A percentile compares a stretch with the other conserved stretches of the same genome.
Evolutionary conservation across 495 filamentous ascomycete genomes (phyloP).

Genomic region (Lasiosphaeris hirsuta): DNA sequence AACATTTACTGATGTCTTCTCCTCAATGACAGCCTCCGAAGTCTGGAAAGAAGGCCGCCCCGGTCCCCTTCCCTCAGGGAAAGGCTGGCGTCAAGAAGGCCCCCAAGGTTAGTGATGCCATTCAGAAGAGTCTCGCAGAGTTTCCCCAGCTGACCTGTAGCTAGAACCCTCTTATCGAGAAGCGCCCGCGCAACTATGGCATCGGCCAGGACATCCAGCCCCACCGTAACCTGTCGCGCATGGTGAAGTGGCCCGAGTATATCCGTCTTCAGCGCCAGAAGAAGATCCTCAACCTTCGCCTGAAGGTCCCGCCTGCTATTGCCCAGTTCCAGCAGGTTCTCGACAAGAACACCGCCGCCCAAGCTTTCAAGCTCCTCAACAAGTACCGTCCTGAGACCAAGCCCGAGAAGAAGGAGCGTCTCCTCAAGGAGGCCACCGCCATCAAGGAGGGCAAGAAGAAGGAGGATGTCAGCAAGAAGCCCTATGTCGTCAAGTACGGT

Average conservation of each 20-base stretch:
- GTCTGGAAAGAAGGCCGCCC: slow-evolving; percentile 90
- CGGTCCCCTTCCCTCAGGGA: slow-evolving; percentile 91
- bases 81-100: slow-evolving; percentile 95
- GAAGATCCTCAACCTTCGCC: slow-evolving; percentile 97
- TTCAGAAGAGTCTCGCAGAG: not conserved
- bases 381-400: slow-evolving; percentile 99
- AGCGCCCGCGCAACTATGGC: slow-evolving; percentile 94
- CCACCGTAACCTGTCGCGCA: slow-evolving; percentile 92
- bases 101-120: slow-evolving; percentile 70
- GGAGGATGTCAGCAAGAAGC: slow-evolving; percentile 99
- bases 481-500: slow-evolving; percentile 98
- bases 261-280: slow-evolving; percentile 98
- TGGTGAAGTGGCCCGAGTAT: slow-evolving; percentile 99
- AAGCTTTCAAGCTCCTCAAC: slow-evolving; percentile 96
- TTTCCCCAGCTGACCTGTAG: slow-evolving; percentile 31
- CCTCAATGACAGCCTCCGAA: slow-evolving; percentile 99
- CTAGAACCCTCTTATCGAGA: slow-evolving; percentile 99
- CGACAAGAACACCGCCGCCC: slow-evolving; percentile 97
- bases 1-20: slow-evolving; percentile 90
- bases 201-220: slow-evolving; percentile 99
- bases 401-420: slow-evolving; percentile 99
- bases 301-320: slow-evolving; percentile 97
- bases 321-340: slow-evolving; percentile 96
- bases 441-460: slow-evolving; percentile 99
- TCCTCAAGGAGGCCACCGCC: slow-evolving; percentile 95